Percentiles rank a stretch among this genome's conserved stretches.
Evolutionary conservation across 2,329 filamentous ascomycete species (phyloP).

Genomic region (Aspergillus japonicus): DNA sequence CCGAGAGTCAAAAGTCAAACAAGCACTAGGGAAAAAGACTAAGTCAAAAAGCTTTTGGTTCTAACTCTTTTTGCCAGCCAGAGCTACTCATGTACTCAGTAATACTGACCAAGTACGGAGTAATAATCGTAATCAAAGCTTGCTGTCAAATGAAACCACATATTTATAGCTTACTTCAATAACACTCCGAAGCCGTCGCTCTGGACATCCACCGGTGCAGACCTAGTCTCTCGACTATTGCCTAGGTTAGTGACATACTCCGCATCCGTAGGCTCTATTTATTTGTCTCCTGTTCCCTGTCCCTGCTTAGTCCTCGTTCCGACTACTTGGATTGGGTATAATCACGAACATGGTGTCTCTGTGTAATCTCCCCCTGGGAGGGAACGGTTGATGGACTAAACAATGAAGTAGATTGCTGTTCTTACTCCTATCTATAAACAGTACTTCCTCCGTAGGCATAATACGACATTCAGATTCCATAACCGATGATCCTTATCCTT

Average conservation of each 20-base stretch:
- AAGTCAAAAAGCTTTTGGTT: not conserved
- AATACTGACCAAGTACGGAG: not conserved
- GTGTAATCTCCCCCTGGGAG: not conserved
- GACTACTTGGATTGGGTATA: not conserved
- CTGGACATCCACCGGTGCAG: constrained; percentile 9
- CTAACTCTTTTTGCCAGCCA: not conserved
- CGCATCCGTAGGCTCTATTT: not conserved
- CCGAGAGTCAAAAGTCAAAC: not conserved
- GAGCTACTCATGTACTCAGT: not conserved
- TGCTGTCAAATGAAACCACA: not conserved
- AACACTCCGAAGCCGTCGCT: constrained; percentile 4
- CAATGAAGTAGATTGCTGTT: not conserved
- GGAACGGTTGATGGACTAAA: not conserved
- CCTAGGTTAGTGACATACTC: not conserved
- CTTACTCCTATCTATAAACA: not conserved
- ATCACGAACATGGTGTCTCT: not conserved
- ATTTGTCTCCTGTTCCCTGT: not conserved
- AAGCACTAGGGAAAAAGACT: not conserved
- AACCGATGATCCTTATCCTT: constrained; percentile 16
- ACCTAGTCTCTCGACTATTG: constrained; percentile 5
- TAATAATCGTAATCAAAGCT: not conserved
- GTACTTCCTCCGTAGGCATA: not conserved
- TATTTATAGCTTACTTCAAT: constrained; percentile 5
- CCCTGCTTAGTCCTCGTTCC: not conserved
- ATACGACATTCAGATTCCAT: not conserved